Conservation (phyloP, 331 rosid genomes). For the Malus hybrid region DNA sequence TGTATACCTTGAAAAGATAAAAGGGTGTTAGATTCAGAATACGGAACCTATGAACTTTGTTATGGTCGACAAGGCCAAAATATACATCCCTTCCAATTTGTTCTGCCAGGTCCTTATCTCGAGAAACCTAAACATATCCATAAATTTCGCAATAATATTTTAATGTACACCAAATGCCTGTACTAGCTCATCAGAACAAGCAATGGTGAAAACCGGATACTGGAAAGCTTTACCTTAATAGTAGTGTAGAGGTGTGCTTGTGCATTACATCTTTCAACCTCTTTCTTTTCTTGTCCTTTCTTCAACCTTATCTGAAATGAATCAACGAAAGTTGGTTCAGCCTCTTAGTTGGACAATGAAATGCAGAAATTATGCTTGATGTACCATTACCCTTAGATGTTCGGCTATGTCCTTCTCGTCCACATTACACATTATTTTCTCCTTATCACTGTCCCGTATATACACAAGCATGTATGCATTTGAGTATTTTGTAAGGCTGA, state of each 20-base stretch:
- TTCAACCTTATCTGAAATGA: slow-evolving; percentile 56
- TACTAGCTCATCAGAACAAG: background rate
- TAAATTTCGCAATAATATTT: background rate
- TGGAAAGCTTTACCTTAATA: background rate
- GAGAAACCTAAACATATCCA: slow-evolving; percentile 54
- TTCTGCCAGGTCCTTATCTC: slow-evolving; percentile 60
- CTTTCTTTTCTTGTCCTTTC: slow-evolving; percentile 51
- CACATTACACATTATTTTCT: slow-evolving; percentile 88
- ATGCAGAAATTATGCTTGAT: background rate
- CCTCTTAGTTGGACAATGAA: background rate
- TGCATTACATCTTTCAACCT: background rate
- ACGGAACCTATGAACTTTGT: slow-evolving; percentile 26
- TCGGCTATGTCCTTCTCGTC: slow-evolving; percentile 93
- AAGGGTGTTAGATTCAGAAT: background rate
- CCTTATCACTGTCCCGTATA: slow-evolving; percentile 95
- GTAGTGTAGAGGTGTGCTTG: background rate
- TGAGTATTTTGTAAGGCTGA: slow-evolving; percentile 92
- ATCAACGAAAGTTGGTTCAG: background rate
- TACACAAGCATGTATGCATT: slow-evolving; percentile 99
- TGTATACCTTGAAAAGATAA: background rate
- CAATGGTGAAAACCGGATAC: background rate
- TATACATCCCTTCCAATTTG: slow-evolving; percentile 45
- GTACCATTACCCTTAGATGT: slow-evolving; percentile 46
- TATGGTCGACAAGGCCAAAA: slow-evolving; percentile 62
- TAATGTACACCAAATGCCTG: background rate